Evolutionary conservation across 345 rosid species (phyloP).

Genomic region (Aquilaria yunnanensis): DNA sequence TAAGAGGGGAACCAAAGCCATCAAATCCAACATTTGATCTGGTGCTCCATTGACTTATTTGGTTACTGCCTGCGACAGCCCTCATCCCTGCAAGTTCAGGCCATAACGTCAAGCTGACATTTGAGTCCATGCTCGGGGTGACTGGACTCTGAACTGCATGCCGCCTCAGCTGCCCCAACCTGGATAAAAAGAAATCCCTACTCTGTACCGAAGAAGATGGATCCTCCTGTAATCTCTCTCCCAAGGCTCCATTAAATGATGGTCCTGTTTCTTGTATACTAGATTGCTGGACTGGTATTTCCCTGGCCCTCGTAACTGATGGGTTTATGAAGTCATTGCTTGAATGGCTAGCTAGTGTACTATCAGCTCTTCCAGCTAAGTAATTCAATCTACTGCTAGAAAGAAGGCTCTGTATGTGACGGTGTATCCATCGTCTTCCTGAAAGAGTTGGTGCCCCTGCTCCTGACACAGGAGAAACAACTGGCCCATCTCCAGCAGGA

Average conservation of each 20-base stretch:
- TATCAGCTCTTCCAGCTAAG: conserved; percentile 37
- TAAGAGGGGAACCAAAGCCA: conserved; percentile 21
- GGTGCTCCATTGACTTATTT: conserved; percentile 37
- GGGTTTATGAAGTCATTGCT: conserved; percentile 24
- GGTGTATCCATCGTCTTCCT: conserved; percentile 75
- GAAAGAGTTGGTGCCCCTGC: conserved; percentile 74
- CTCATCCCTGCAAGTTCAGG: conserved; percentile 37
- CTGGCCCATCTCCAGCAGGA: conserved; percentile 40
- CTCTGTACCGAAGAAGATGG: conserved; percentile 33
- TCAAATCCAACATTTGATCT: conserved; percentile 34
- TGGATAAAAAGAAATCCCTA: conserved; percentile 30
- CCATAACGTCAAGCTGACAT: conserved; percentile 41
- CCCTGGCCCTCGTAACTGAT: conserved; percentile 26
- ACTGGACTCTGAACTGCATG: conserved; percentile 31
- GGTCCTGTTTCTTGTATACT: conserved; percentile 29
- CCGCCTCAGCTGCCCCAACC: conserved; percentile 37
- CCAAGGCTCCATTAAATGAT: conserved; percentile 24
- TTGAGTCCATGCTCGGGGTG: conserved; percentile 18
- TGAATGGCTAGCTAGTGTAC: conserved; percentile 30
- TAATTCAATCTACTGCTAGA: conserved; percentile 40
- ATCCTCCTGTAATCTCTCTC: conserved; percentile 34
- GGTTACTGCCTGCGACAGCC: conserved; percentile 24
- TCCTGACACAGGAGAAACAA: conserved; percentile 57
- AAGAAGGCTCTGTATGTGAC: conserved; percentile 72
- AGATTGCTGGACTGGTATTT: conserved; percentile 32